phyloP scores from a whole-genome alignment of 2,329 filamentous ascomycete species.

The Aspergillus persii region DNA sequence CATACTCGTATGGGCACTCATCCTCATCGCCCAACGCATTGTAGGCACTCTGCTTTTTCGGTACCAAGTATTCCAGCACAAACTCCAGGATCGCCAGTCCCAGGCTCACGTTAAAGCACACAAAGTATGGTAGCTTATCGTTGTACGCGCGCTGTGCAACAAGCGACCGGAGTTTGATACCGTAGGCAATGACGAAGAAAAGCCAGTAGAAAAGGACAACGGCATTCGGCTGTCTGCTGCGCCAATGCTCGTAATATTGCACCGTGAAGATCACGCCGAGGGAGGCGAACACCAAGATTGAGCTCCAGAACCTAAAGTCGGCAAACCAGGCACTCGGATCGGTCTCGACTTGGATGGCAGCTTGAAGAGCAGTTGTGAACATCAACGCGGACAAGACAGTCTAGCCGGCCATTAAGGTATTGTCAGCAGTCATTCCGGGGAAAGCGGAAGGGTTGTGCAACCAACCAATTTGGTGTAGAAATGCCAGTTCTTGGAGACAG shows the following conservation, averaged over 20 bases:
- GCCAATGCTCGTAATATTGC: constrained; percentile 83
- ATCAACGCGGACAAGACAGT: constrained; percentile 66
- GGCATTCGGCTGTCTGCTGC: constrained; percentile 79
- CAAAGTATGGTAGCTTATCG: constrained; percentile 69
- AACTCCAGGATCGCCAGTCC: constrained; percentile 71
- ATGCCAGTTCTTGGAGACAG: constrained; percentile 79
- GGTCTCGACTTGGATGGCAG: constrained; percentile 70
- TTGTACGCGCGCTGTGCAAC: constrained; percentile 72
- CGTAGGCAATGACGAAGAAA: constrained; percentile 73
- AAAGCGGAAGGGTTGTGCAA: constrained; percentile 4
- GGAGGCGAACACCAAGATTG: constrained; percentile 68
- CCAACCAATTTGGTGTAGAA: constrained; percentile 89
- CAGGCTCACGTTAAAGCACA: constrained; percentile 69
- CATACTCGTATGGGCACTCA: constrained; percentile 78
- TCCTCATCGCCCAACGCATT: constrained; percentile 64
- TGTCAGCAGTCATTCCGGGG: constrained; percentile 2
- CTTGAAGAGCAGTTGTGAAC: constrained; percentile 67
- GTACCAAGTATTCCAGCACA: constrained; percentile 78
- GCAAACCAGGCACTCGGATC: constrained; percentile 69
- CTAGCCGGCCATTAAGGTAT: constrained; percentile 33
- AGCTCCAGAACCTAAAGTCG: constrained; percentile 86
- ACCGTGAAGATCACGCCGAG: constrained; percentile 72
- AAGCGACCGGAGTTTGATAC: constrained; percentile 81
- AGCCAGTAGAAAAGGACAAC: constrained; percentile 92
- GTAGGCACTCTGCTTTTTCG: constrained; percentile 71